Percentiles rank a stretch among this genome's conserved stretches.
Conservation (phyloP, 352 stramenopile genomes). For the Phytopythium montanum region DNA sequence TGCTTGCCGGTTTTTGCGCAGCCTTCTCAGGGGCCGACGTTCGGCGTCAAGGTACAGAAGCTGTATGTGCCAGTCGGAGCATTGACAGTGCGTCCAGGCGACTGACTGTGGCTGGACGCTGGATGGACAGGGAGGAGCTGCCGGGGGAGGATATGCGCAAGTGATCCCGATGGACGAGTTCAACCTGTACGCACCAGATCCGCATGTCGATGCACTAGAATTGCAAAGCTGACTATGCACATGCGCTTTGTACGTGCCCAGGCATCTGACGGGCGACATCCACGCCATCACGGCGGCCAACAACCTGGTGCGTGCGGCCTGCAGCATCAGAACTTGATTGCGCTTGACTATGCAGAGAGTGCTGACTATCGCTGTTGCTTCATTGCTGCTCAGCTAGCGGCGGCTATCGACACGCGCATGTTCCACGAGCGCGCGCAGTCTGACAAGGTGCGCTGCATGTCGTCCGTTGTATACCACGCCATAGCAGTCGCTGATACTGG, state of each 20-base stretch:
- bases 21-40: slow-evolving; percentile 96
- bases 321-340: background rate
- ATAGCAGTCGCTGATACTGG: background rate
- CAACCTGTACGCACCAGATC: slow-evolving; percentile 96
- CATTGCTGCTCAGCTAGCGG: slow-evolving; percentile 70
- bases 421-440: slow-evolving; percentile 93
- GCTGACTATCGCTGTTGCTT: background rate
- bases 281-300: slow-evolving; percentile 98
- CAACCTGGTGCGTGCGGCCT: slow-evolving; percentile 80
- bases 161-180: slow-evolving; percentile 97
- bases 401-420: slow-evolving; percentile 97
- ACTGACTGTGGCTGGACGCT: background rate
- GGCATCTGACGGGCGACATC: slow-evolving; percentile 98
- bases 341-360: background rate
- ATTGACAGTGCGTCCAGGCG: background rate
- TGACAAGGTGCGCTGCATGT: slow-evolving; percentile 41
- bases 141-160: slow-evolving; percentile 91
- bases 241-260: slow-evolving; percentile 12
- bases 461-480: background rate
- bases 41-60: slow-evolving; percentile 96
- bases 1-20: slow-evolving; percentile 25
- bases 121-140: slow-evolving; percentile 40
- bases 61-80: background rate
- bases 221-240: slow-evolving; percentile 24
- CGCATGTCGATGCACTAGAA: slow-evolving; percentile 80